Evolutionary conservation across 495 filamentous ascomycete genomes (phyloP), one percentile per base, ranked within the genome.

Genomic region (Penicillium paxilli): DNA sequence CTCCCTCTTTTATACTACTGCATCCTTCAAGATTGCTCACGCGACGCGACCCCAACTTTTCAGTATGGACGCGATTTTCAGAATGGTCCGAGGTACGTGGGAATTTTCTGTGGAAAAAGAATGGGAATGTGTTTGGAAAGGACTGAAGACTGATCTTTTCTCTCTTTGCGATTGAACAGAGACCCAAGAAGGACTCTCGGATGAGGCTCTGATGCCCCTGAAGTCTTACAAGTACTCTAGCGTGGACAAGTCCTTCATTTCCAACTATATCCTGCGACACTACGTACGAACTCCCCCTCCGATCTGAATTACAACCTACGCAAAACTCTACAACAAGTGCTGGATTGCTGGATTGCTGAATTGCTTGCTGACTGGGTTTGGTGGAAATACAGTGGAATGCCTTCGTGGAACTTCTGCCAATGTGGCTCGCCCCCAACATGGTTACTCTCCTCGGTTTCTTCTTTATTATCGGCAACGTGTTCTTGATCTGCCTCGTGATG

Each of bases 391-490:
- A 98, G 93, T 98, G 94, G 94, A 98, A 96, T 83, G 91, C 87
- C 44, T 94, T 94, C 61, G 95, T 97, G 55, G 84, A 96, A 68
- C 69, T 98, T 26, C 71, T 98, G 58, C 94, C 94, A 51, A 71
- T 96, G 82, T 98, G 92, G 91, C 80, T 98, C 26, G 95, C 95
- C 11, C 94, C 94, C 7, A 98, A 98, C 68, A 92, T 96, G 83
- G 93, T 98, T 30, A 98, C 94, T 58, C 83, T 98, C 8, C 68
- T 98, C 20, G 94, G 94, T 51, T 98, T 98, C 82, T 83, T 88
- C 72, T 98, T 90, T 74, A 96, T 98, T 59, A 75, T 98, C 12
- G 83, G 74, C 44, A 97, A 98, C 66, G 87, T 98, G 50, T 83
- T 80, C 44, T 76, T 92, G 46, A 78, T 97, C 49, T 84, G 87